These are phyloP conservation scores for Scutellaria baicalensis DNA, from an alignment of 257 asterid genomes.

Conservation along the genomic window DNA sequence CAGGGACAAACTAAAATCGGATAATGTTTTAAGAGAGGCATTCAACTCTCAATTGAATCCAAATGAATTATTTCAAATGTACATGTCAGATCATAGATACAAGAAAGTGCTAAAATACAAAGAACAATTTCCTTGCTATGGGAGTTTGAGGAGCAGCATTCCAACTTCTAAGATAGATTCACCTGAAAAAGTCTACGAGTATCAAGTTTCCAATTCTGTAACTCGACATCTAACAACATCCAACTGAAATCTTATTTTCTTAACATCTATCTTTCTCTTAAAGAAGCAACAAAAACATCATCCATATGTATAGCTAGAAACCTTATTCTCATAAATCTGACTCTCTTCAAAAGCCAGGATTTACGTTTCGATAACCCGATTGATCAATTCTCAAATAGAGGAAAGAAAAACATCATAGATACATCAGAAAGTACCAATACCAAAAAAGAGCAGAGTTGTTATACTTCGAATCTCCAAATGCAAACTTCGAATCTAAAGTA, in stretches of 20 bases:
- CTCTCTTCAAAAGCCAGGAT: background rate
- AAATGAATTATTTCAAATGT: background rate
- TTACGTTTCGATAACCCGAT: background rate
- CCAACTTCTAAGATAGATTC: background rate
- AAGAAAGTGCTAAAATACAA: background rate
- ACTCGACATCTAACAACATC: background rate
- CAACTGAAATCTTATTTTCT: background rate
- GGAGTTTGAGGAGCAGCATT: background rate
- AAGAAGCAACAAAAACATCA: too few relatives aligned
- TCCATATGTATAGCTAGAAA: too few relatives aligned
- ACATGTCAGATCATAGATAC: background rate
- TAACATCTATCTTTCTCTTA: too few relatives aligned
- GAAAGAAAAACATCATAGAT: background rate
- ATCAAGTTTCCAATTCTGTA: background rate
- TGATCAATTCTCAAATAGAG: conserved; percentile 2
- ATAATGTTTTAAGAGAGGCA: background rate
- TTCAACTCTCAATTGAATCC: background rate
- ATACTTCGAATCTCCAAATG: background rate
- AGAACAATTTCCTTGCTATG: background rate
- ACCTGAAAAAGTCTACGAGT: background rate
- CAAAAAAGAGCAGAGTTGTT: background rate
- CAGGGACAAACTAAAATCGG: background rate
- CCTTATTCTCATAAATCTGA: too few relatives aligned
- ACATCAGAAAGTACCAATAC: background rate
- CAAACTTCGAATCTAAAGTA: background rate